Evolutionary conservation across 2,329 filamentous ascomycete genomes (phyloP).

Genomic region (Hirsutella minnesotensis): DNA sequence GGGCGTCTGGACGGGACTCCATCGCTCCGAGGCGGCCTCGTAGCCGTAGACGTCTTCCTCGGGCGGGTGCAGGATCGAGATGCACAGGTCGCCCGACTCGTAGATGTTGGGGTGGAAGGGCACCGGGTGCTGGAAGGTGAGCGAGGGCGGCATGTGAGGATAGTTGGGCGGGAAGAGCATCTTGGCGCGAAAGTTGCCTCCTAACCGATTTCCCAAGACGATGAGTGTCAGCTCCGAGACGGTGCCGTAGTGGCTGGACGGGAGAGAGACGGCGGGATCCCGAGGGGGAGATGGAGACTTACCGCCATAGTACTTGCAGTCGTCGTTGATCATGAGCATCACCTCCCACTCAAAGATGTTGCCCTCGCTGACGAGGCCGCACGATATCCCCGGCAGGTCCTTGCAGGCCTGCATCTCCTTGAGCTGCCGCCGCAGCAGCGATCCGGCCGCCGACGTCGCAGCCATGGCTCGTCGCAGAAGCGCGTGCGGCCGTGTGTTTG

Average conservation of each 20-base stretch:
- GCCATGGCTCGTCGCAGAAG: constrained; percentile 30
- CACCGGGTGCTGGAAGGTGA: constrained; percentile 75
- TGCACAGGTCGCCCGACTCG: constrained; percentile 77
- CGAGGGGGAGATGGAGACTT: constrained; percentile 18
- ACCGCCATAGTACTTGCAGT: constrained; percentile 91
- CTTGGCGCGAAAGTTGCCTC: constrained; percentile 81
- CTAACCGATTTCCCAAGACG: too few species aligned
- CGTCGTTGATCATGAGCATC: constrained; percentile 95
- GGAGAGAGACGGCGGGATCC: too few species aligned
- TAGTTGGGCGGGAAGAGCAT: constrained; percentile 78
- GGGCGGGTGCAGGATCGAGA: constrained; percentile 91
- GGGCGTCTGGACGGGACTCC: constrained; percentile 88
- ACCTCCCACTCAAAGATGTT: constrained; percentile 98
- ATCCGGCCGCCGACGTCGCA: constrained; percentile 43
- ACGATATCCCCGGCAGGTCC: constrained; percentile 89
- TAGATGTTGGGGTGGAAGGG: constrained; percentile 95
- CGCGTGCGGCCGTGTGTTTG: too few species aligned
- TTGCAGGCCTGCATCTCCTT: constrained; percentile 90
- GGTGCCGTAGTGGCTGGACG: too few species aligned
- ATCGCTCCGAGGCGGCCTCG: constrained; percentile 79
- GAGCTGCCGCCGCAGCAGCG: constrained; percentile 72
- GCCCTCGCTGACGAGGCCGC: constrained; percentile 69
- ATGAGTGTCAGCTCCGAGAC: too few species aligned
- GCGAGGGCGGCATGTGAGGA: constrained; percentile 75
- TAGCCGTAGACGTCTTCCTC: constrained; percentile 93